Evolutionary conservation across 2,329 filamentous ascomycete genomes (phyloP).

Genomic region (Bipolaris oryzae): DNA sequence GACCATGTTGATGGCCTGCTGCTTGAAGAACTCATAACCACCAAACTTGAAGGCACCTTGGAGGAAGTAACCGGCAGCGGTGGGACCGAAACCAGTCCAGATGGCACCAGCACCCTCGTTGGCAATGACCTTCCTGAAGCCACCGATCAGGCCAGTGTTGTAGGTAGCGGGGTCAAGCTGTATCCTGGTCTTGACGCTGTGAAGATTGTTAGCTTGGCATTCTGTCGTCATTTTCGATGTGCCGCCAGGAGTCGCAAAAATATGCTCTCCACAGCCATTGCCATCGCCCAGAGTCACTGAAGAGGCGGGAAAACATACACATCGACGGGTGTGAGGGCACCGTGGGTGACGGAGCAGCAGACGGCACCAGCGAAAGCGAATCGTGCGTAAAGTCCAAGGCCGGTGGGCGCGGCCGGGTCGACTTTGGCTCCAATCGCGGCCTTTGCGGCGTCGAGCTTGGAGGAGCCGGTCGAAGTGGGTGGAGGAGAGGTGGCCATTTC

Average conservation of each 20-base stretch:
- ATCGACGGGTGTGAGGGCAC: slow-evolving; percentile 87
- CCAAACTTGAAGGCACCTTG: slow-evolving; percentile 94
- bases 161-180: slow-evolving; percentile 90
- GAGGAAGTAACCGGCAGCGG: slow-evolving; percentile 89
- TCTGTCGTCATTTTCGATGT: slow-evolving; percentile 21
- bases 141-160: slow-evolving; percentile 85
- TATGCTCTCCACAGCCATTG: slow-evolving; percentile 37
- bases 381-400: slow-evolving; percentile 82
- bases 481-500: slow-evolving; percentile 48
- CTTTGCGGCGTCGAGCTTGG: slow-evolving; percentile 61
- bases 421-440: slow-evolving; percentile 51
- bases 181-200: slow-evolving; percentile 92
- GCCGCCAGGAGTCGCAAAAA: slow-evolving; percentile 17
- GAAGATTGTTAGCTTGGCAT: slow-evolving; percentile 32
- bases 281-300: slow-evolving; percentile 8
- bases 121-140: slow-evolving; percentile 80
- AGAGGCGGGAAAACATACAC: slow-evolving; percentile 73
- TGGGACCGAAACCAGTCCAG: slow-evolving; percentile 83
- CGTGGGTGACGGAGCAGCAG: slow-evolving; percentile 98
- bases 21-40: slow-evolving; percentile 96
- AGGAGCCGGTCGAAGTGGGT: slow-evolving; percentile 57
- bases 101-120: slow-evolving; percentile 84
- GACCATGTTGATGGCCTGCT: slow-evolving; percentile 80
- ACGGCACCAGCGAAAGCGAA: slow-evolving; percentile 97
- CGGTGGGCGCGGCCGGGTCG: slow-evolving; percentile 62